Evolutionary conservation across 176 grass and related monocot species (phyloP).

Genomic region (Elymus sibiricus): DNA sequence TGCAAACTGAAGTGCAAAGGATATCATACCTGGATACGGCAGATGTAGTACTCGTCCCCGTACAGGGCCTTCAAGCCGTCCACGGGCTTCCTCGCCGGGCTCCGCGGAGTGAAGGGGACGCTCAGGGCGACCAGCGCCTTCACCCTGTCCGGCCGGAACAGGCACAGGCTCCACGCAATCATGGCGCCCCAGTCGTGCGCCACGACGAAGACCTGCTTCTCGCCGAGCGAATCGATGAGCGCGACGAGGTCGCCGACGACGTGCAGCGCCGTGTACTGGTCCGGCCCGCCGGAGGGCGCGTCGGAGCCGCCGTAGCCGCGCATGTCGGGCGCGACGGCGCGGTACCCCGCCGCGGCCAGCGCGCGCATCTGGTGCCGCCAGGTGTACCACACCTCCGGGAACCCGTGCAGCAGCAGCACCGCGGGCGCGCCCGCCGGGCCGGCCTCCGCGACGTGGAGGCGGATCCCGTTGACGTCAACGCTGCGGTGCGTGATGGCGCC

Average conservation of each 20-base stretch:
- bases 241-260: conserved; percentile 36
- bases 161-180: conserved; percentile 51
- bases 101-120: conserved; percentile 42
- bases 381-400: conserved; percentile 52
- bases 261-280: conserved; percentile 27
- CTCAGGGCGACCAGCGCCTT: conserved; percentile 53
- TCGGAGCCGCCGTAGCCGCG: conserved; percentile 41
- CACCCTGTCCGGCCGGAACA: conserved; percentile 54
- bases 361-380: conserved; percentile 54
- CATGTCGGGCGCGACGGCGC: conserved; percentile 40
- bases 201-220: conserved; percentile 44
- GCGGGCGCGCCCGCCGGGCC: not conserved
- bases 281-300: not conserved
- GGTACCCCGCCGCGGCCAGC: conserved; percentile 37
- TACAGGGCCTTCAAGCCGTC: conserved; percentile 40
- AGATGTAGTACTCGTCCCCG: conserved; percentile 68
- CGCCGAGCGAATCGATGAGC: conserved; percentile 16
- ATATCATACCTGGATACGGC: not conserved
- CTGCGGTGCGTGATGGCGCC: conserved; percentile 38
- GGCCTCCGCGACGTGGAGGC: conserved; percentile 43
- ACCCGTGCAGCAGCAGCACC: conserved; percentile 52
- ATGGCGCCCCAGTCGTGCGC: conserved; percentile 69
- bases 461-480: conserved; percentile 32
- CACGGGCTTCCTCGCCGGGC: conserved; percentile 30
- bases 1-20: no score